Percentiles rank a stretch among this genome's conserved stretches.
phyloP scores from a whole-genome alignment of 306 rosid species.

The Quillaja saponaria region DNA sequence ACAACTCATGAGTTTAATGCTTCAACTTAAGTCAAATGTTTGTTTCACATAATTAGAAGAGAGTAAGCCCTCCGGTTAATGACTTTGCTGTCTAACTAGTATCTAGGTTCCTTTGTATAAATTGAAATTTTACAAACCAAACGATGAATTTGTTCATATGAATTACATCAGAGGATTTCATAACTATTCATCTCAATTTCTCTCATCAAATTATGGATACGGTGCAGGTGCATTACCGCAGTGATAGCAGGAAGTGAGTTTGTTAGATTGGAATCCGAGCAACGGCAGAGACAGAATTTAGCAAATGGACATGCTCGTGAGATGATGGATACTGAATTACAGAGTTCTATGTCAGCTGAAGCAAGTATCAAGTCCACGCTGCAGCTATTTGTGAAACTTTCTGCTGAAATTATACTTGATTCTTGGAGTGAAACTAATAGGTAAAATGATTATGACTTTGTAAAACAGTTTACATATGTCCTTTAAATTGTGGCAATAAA shows the following conservation, averaged over 20 bases:
- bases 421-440: constrained; percentile 82
- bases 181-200: constrained; percentile 16
- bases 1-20: constrained; percentile 4
- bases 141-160: constrained; percentile 8
- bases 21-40: constrained; percentile 19
- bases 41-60: constrained; percentile 27
- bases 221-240: constrained; percentile 86
- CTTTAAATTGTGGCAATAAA: background rate
- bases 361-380: constrained; percentile 82
- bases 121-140: constrained; percentile 12
- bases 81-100: constrained; percentile 12
- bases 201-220: constrained; percentile 28
- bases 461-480: background rate
- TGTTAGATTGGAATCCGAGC: constrained; percentile 85
- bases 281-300: constrained; percentile 64
- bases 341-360: constrained; percentile 67
- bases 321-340: constrained; percentile 58
- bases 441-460: constrained; percentile 34
- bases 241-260: constrained; percentile 90
- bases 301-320: constrained; percentile 67
- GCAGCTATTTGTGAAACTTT: constrained; percentile 85
- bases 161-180: background rate
- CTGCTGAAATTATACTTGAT: constrained; percentile 78
- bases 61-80: no score
- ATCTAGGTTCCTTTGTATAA: constrained; percentile 23